Percentiles rank a stretch among this genome's conserved stretches.
Conservation (phyloP, 495 filamentous ascomycete genomes). For the Penicillium taxi region DNA sequence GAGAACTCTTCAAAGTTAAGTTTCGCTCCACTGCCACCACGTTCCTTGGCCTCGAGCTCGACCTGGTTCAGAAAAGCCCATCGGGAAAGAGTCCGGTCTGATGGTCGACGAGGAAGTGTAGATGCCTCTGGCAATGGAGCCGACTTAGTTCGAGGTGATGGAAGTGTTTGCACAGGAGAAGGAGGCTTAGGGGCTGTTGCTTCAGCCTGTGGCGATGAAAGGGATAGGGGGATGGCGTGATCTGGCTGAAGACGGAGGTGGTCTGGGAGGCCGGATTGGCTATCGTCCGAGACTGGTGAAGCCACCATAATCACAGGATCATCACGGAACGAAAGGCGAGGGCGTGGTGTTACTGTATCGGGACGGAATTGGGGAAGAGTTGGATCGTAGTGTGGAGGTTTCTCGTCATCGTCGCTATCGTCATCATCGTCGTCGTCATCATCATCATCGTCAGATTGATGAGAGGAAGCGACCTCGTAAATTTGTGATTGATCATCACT, state of each 20-base stretch:
- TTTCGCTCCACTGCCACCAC: conserved; percentile 68
- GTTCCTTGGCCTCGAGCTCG: conserved; percentile 54
- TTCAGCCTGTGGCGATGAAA: conserved; percentile 31
- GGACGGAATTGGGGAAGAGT: conserved; percentile 66
- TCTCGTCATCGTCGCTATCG: conserved; percentile 2
- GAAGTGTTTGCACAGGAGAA: conserved; percentile 30
- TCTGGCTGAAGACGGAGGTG: conserved; percentile 29
- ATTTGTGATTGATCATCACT: conserved; percentile 9
- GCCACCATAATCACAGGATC: conserved; percentile 4
- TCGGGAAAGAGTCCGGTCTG: conserved; percentile 42
- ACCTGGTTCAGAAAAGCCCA: conserved; percentile 48
- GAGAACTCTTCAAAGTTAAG: conserved; percentile 69
- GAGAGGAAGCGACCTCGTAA: conserved; percentile 12
- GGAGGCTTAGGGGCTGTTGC: conserved; percentile 32
- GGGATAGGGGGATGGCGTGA: conserved; percentile 29
- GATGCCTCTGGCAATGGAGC: conserved; percentile 10
- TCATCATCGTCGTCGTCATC: conserved; percentile 15
- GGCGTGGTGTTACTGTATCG: conserved; percentile 25
- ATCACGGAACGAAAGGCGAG: conserved; percentile 11
- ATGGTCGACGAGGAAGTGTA: conserved; percentile 16
- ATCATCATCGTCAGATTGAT: conserved; percentile 12
- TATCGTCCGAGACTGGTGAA: conserved; percentile 1
- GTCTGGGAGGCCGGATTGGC: conserved; percentile 16
- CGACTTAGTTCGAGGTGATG: conserved; percentile 22
- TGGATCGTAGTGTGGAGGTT: conserved; percentile 44